Base-by-base conservation (phyloP, 2,329 filamentous ascomycete species). In the Hymenoscyphus linearis region DNA sequence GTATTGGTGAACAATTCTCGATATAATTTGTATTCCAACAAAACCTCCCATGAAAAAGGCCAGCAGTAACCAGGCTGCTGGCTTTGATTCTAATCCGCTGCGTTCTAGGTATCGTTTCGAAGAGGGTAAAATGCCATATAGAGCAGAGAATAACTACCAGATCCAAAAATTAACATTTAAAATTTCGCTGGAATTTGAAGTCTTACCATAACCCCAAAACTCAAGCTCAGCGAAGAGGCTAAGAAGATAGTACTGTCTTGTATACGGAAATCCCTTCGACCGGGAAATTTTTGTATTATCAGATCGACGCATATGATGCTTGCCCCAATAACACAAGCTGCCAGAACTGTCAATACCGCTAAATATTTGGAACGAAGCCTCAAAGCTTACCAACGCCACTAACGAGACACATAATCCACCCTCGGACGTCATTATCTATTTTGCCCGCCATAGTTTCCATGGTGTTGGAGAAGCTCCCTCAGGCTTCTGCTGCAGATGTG, bases 141-240 rank as follows among this genome's bases (percentile, higher is more conserved):
- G 77, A 1, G 93, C 87, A 37, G 93, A 96, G 75, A 96, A 97
- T 47, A 96, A 83, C 92, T 96, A n/a, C 3, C 18, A 69, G 34
- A 22, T 44, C 16, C 5, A 22, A 25, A 25, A 50, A 40, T 68
- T 26, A 65, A 64, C 56, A 62, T 31, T 55, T 14, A 13, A 31
- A 10, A 16, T 12, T 22, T 27, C 25, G 13, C 3, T 18, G 5
- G 31, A 25, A 27, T n/a, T n/a, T 36, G 14, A 60, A 26, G 10
- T 72, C 84, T 66, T 75, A 96, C 93, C 92, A 99, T 96, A 53
- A 98, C 93, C 52, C 95, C 93, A 68, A 96, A 96, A 73, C 92
- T 97, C 66, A 99, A 77, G 75, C 93, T 96, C 63, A 98, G 77
- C 0, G 93, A 97, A 25, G 87, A 86, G 0, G 93, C 93, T 4